A percentile compares a stretch with the other conserved stretches of the same genome.
phyloP scores from a whole-genome alignment of 2,329 filamentous ascomycete genomes.

The Penicillium brevicompactum region DNA sequence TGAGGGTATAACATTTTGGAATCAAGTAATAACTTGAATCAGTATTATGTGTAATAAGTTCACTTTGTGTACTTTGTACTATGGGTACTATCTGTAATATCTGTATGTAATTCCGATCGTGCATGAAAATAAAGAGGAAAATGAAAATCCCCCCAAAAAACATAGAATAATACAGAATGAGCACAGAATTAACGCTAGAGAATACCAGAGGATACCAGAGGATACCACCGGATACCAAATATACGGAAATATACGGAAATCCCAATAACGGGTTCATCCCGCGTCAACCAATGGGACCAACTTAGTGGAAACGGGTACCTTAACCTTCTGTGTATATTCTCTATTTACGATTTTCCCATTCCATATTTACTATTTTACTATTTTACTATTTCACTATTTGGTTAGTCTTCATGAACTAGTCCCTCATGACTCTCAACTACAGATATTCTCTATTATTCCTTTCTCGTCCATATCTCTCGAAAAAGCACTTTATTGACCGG shows the following conservation, averaged over 20 bases:
- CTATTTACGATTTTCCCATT: neutral
- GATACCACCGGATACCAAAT: neutral
- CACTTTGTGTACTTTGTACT: neutral
- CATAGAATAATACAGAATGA: neutral
- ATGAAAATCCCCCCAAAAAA: neutral
- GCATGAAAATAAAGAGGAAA: constrained; percentile 3
- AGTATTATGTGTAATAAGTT: neutral
- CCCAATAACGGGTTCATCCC: constrained; percentile 10
- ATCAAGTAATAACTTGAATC: neutral
- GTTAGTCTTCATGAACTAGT: neutral
- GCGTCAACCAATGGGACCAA: constrained; percentile 8
- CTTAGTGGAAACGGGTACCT: constrained; percentile 10
- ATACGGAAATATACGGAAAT: neutral
- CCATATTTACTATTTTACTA: neutral
- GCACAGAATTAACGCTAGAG: neutral
- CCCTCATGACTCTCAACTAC: neutral
- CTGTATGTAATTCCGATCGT: neutral
- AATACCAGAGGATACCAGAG: neutral
- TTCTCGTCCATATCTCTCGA: neutral
- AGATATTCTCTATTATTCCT: neutral
- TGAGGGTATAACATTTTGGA: neutral
- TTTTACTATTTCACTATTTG: neutral
- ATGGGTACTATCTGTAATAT: neutral
- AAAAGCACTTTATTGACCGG: neutral
- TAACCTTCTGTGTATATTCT: neutral